These are phyloP conservation scores for Trichoderma koningii DNA, from an alignment of 2,329 filamentous ascomycete genomes.

Conservation along the genomic window DNA sequence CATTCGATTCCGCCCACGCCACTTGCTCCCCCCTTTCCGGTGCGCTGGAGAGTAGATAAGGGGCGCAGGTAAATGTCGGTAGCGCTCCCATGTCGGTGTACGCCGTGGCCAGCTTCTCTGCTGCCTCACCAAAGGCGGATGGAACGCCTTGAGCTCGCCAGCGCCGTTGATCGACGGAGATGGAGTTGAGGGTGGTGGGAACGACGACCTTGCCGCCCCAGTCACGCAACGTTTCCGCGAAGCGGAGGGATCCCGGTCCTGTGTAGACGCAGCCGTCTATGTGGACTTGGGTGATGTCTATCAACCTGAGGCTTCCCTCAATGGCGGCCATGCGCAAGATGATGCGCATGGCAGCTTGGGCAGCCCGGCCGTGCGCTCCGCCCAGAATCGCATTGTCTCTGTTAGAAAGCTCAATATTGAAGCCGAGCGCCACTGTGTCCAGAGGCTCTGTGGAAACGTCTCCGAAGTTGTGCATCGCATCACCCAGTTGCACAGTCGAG, in stretches of 20 bases:
- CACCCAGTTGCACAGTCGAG: neutral
- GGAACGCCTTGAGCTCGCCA: conserved; percentile 44
- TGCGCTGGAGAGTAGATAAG: conserved; percentile 43
- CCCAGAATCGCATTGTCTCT: conserved; percentile 35
- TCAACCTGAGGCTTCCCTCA: conserved; percentile 38
- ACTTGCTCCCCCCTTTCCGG: conserved; percentile 42
- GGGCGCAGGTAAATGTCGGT: conserved; percentile 48
- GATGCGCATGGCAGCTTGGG: conserved; percentile 43
- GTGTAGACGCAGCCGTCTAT: conserved; percentile 49
- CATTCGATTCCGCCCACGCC: conserved; percentile 50
- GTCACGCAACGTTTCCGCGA: conserved; percentile 41
- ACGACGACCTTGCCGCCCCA: conserved; percentile 42
- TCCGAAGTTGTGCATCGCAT: neutral
- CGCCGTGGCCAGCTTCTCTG: conserved; percentile 40
- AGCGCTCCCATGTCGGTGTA: conserved; percentile 46
- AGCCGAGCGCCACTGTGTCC: neutral
- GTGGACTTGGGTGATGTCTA: conserved; percentile 45
- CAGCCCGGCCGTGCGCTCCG: conserved; percentile 40
- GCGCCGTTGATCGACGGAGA: conserved; percentile 46
- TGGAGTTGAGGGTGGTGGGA: conserved; percentile 46
- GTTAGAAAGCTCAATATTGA: conserved; percentile 17
- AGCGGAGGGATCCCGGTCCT: conserved; percentile 42
- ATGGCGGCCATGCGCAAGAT: conserved; percentile 43
- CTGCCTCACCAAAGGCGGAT: conserved; percentile 35
- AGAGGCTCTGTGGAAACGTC: neutral